phyloP scores from a whole-genome alignment of 2,329 filamentous ascomycete species.

The Taxawa tesnikishii region DNA sequence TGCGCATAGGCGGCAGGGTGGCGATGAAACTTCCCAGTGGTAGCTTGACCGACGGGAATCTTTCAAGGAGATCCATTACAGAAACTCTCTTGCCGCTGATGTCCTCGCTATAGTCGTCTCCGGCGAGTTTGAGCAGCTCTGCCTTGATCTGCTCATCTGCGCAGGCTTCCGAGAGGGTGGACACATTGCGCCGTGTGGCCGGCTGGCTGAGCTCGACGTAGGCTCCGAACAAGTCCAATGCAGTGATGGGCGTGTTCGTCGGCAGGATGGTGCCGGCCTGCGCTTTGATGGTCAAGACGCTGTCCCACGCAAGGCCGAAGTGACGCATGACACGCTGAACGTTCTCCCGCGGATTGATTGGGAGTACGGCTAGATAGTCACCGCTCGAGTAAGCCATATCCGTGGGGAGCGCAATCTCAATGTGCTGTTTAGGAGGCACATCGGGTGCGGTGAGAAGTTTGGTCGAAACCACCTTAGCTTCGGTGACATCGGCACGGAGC shows the following conservation, averaged over 20 bases:
- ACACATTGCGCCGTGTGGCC: conserved; percentile 52
- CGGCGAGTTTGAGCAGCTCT: conserved; percentile 36
- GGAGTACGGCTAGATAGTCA: conserved; percentile 56
- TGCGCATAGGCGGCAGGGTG: conserved; percentile 63
- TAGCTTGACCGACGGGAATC: conserved; percentile 46
- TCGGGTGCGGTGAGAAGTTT: conserved; percentile 38
- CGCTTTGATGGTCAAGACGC: conserved; percentile 24
- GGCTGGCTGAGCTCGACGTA: conserved; percentile 65
- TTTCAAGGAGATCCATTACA: conserved; percentile 57
- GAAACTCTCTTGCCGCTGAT: conserved; percentile 34
- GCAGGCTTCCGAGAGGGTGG: conserved; percentile 36
- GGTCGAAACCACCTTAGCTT: conserved; percentile 46
- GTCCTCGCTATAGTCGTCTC: conserved; percentile 22
- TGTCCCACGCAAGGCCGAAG: conserved; percentile 59
- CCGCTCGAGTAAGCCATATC: conserved; percentile 54
- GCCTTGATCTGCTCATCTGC: conserved; percentile 36
- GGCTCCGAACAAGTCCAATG: conserved; percentile 50
- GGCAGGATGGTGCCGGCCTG: conserved; percentile 59
- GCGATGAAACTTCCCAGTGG: conserved; percentile 55
- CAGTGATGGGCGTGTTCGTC: conserved; percentile 46
- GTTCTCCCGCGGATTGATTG: conserved; percentile 52
- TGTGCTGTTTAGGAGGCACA: conserved; percentile 44
- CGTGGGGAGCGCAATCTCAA: conserved; percentile 31
- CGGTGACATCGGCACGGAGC: conserved; percentile 51
- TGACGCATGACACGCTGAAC: conserved; percentile 51